Percentiles rank a stretch among this genome's conserved stretches.
Conservation (phyloP, 192 early-diverging fungal species). For the Coemansia sp. region DNA sequence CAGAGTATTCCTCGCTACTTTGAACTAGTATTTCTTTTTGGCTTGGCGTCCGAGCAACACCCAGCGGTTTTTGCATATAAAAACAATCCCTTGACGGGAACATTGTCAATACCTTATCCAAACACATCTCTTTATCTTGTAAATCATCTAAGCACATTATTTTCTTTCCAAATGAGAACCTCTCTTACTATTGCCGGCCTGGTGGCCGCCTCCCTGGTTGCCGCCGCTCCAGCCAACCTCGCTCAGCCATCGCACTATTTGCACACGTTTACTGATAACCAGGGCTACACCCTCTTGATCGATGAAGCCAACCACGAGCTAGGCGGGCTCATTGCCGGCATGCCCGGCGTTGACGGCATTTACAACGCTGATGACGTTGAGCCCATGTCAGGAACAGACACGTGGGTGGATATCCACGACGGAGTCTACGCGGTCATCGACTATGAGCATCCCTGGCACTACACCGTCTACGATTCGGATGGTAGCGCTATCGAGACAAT, state of each 20-base stretch:
- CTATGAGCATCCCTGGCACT: slow-evolving; percentile 23
- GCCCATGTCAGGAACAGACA: slow-evolving; percentile 14
- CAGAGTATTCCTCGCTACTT: neutral
- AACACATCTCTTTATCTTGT: neutral
- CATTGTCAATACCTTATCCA: neutral
- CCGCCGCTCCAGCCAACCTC: neutral
- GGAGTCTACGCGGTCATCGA: slow-evolving; percentile 37
- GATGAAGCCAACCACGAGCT: slow-evolving; percentile 32
- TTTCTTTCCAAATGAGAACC: slow-evolving; percentile 1
- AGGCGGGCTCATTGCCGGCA: slow-evolving; percentile 11
- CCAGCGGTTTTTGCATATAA: neutral
- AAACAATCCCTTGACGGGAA: neutral
- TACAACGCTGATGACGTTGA: slow-evolving; percentile 16
- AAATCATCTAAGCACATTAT: too few relatives aligned
- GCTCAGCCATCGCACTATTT: slow-evolving; percentile 18
- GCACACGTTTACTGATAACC: slow-evolving; percentile 27
- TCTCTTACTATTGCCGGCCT: neutral
- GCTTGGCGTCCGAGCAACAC: neutral
- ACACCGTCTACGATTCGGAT: slow-evolving; percentile 29
- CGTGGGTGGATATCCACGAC: slow-evolving; percentile 33
- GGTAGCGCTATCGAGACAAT: slow-evolving; percentile 23
- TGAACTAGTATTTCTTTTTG: neutral
- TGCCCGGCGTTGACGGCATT: slow-evolving; percentile 25
- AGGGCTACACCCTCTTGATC: slow-evolving; percentile 28
- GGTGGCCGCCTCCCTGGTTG: slow-evolving; percentile 5